phyloP scores from a whole-genome alignment of 306 rosid genomes.

The Crotalaria pallida region DNA sequence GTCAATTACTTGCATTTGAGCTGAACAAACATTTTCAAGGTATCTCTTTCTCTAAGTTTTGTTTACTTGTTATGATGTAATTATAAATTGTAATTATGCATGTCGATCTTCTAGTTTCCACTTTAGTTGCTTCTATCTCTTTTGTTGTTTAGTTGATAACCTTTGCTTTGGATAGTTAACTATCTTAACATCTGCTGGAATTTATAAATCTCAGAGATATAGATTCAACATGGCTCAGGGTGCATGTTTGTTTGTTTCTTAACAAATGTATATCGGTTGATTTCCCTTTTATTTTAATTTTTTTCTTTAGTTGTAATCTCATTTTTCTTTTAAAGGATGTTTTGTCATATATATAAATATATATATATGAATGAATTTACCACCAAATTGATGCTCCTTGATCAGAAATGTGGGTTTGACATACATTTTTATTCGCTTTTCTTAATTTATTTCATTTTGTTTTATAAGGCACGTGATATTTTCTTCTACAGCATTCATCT shows the following conservation, averaged over 20 bases:
- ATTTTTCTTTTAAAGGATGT: background rate
- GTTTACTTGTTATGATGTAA: background rate
- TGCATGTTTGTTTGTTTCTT: background rate
- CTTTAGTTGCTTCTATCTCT: background rate
- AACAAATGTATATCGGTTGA: no score
- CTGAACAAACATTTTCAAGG: background rate
- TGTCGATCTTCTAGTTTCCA: background rate
- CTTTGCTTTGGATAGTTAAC: no score
- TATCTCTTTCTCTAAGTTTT: background rate
- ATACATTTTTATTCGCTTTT: background rate
- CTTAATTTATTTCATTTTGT: background rate
- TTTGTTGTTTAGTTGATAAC: no score
- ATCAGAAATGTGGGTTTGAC: background rate
- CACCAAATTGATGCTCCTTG: background rate
- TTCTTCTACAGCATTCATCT: no score
- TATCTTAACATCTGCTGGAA: no score
- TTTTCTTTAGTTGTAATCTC: no score
- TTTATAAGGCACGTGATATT: background rate
- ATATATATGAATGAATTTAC: no score
- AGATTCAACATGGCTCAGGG: background rate
- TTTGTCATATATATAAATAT: no score
- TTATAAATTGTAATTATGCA: background rate
- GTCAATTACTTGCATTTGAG: background rate
- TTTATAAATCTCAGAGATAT: no score
- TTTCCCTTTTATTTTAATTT: background rate